Percentiles rank a stretch among this genome's conserved stretches.
These are phyloP conservation scores for Waltiozyma sp. DNA, from an alignment of 1,139 yeast species.

Conservation along the genomic window DNA sequence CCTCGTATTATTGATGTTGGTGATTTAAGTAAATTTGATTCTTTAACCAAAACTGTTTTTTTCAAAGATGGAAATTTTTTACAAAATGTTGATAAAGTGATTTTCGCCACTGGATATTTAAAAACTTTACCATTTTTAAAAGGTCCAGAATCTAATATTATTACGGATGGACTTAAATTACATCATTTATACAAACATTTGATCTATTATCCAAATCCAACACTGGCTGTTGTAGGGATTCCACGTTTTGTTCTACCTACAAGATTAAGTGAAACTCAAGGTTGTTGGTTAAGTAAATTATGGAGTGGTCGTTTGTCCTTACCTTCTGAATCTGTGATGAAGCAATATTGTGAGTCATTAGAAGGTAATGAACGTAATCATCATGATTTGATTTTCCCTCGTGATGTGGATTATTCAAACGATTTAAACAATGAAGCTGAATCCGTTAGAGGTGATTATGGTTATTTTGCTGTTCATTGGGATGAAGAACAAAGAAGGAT, in stretches of 20 bases:
- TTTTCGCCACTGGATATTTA: conserved; percentile 39
- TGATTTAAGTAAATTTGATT: conserved; percentile 27
- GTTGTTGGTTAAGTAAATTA: conserved; percentile 22
- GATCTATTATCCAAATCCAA: conserved; percentile 26
- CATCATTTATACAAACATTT: conserved; percentile 16
- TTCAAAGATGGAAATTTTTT: conserved; percentile 25
- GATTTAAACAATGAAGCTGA: conserved; percentile 12
- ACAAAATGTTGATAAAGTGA: conserved; percentile 26
- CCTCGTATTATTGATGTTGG: conserved; percentile 14
- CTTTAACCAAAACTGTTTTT: conserved; percentile 11
- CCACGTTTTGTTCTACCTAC: conserved; percentile 20
- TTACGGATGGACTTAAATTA: conserved; percentile 15
- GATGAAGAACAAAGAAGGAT: conserved; percentile 17
- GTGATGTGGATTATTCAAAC: conserved; percentile 18
- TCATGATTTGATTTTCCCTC: conserved; percentile 17
- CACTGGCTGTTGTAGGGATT: conserved; percentile 27
- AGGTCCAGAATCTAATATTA: conserved; percentile 16
- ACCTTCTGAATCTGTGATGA: conserved; percentile 19
- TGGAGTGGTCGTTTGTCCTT: conserved; percentile 17
- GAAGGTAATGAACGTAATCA: conserved; percentile 16
- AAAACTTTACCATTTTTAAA: conserved; percentile 29
- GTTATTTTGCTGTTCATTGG: conserved; percentile 19
- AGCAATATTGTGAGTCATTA: conserved; percentile 5
- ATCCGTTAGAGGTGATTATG: conserved; percentile 15
- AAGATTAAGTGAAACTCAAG: conserved; percentile 19